Base-by-base conservation (phyloP, 1,284 basidiomycete genomes). In the Apiotrichum brassicae region DNA sequence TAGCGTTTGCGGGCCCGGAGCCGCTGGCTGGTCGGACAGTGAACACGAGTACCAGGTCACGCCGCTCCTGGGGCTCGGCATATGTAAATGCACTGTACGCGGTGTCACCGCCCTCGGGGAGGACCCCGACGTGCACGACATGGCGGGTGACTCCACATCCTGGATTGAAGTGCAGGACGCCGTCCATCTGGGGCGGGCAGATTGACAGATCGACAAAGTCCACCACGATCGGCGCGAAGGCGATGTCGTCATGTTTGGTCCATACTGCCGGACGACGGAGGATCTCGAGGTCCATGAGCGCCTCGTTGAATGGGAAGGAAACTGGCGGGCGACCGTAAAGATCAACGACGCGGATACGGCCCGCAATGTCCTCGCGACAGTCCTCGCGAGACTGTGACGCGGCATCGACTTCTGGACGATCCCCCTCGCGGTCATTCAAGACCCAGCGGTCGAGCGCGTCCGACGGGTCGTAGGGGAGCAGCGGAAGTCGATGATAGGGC, bases 341-440 rank as follows among this genome's bases (percentile, higher is more conserved):
- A 28, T 42, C 40, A 12, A 42, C 26, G 40, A 42, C 26, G 26
- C 26, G 25, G 40, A 42, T 42, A n/a, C 40, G 40, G 26, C 18
- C 18, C 18, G 40, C 40, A 22, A 42, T 30, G 19, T 42, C 26
- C 40, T 42, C 40, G 19, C 40, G 40, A 28, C 40, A 42, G 40
- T 42, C 40, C 28, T 42, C 40, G 28, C 40, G 40, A 3, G 6
- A 18, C 11, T 30, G n/a, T 11, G 40, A 42, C 13, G 25, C 28
- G 14, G 40, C 14, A 4, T 18, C 28, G 24, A 11, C 40, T 6
- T 9, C 12, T 4, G 40, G 40, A 9, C 26, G 40, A 2, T 19
- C 40, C 7, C 40, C 40, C 4, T 28, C 5, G 16, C 38, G 16
- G 40, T 26, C 40, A 14, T 20, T 14, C 9, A 42, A 28, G 6